Evolutionary conservation across 345 rosid species (phyloP), one percentile per base, ranked within the genome.

Genomic region (Gynandropsis gynandra): DNA sequence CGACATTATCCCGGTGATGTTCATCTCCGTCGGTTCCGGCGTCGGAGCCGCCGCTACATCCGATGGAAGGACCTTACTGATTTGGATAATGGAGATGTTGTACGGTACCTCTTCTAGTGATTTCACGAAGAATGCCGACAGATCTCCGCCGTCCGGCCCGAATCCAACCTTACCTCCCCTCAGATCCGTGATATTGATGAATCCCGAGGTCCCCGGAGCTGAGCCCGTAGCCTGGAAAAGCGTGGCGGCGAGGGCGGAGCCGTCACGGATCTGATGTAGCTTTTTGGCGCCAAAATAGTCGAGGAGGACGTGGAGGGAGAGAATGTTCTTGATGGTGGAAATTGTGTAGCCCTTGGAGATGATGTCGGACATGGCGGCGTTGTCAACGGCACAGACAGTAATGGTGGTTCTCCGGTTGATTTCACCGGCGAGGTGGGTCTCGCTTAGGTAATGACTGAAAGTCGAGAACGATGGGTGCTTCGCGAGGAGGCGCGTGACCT

Each of bases 251-350:
- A 93, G 72, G 20, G 99, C 90, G 14, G 83, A 70, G 57, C 97
- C 95, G 64, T 71, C 74, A 12, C 80, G 71, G 75, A 93, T 79
- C 76, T 93, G 90, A 79, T 88, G 97, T 65, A 93, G 88, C 64
- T 93, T 93, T 67, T 72, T 80, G 56, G 94, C 42, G 36, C 83
- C 95, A 61, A 88, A 93, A 83, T 93, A 93, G 61, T 93, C 99
- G 10, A 88, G 75, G 58, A 93, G 89, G 58, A 93, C 72, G 66
- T 93, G 99, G 67, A 78, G 75, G 61, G 95, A 85, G 61, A 93
- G 94, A 54, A 85, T 72, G 92, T 81, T 83, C 18, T 83, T 93
- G 59, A 93, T 35, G 58, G 95, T 80, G 66, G 67, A 52, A 67
- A 83, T 67, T 19, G 94, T 47, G 40, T 82, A 84, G 56, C 77